Evolutionary conservation across 495 filamentous ascomycete genomes (phyloP).

Genomic region (Penicillium simplicissimum): DNA sequence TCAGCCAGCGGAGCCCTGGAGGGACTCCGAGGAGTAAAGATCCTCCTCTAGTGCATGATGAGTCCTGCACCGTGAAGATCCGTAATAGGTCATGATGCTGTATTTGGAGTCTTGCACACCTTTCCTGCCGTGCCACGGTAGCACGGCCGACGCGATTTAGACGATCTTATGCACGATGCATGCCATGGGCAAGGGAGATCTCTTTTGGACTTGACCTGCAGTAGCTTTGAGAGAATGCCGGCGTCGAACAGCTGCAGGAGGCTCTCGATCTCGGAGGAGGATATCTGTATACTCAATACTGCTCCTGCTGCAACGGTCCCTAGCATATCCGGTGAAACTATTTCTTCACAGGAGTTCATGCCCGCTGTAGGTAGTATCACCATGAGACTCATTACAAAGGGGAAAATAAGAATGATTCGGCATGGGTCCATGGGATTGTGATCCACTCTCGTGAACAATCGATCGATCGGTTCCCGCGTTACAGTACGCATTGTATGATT

Average conservation of each 20-base stretch:
- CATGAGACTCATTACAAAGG: not conserved
- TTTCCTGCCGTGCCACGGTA: conserved; percentile 7
- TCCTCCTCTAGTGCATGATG: conserved; percentile 5
- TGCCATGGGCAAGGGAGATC: conserved; percentile 15
- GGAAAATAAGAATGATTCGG: not conserved
- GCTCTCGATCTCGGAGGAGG: not conserved
- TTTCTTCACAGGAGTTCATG: not conserved
- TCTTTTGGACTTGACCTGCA: not conserved
- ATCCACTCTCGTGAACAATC: not conserved
- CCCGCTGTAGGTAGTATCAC: not conserved
- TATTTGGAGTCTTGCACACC: not conserved
- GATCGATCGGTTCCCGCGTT: not conserved
- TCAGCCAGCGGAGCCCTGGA: conserved; percentile 9
- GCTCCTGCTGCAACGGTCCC: not conserved
- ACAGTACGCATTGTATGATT: not conserved
- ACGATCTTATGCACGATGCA: conserved; percentile 12
- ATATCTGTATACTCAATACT: not conserved
- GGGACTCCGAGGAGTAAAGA: conserved; percentile 8
- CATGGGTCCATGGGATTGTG: not conserved
- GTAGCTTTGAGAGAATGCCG: not conserved
- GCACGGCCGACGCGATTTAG: not conserved
- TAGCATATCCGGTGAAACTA: conserved; percentile 2
- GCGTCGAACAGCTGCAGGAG: conserved; percentile 4
- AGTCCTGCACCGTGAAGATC: conserved; percentile 17
- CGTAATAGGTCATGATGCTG: conserved; percentile 7